Percentiles rank a stretch among this genome's conserved stretches.
Conservation (phyloP, 2,329 filamentous ascomycete genomes). For the Helicocarpus griseus region DNA sequence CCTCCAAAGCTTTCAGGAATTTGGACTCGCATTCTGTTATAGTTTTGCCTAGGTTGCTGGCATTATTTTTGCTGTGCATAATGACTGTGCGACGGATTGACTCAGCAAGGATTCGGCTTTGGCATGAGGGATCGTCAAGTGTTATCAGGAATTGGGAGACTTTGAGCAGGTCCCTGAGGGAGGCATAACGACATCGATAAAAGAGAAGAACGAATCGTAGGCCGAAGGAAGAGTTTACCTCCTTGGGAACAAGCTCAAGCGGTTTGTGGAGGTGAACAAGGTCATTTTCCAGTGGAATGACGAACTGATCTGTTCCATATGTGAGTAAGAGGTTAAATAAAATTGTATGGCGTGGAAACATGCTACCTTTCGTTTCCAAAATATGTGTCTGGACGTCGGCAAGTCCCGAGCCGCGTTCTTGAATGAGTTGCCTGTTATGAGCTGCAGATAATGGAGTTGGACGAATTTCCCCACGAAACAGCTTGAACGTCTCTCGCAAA, state of each 20-base stretch:
- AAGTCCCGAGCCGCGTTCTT: constrained; percentile 14
- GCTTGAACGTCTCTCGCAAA: constrained; percentile 12
- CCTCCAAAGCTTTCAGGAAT: constrained; percentile 15
- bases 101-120: constrained; percentile 13
- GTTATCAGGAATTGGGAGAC: constrained; percentile 11
- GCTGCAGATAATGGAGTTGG: constrained; percentile 17
- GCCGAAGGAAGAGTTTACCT: constrained; percentile 16
- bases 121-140: constrained; percentile 15
- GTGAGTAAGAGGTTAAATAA: neutral
- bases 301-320: constrained; percentile 8
- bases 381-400: constrained; percentile 14
- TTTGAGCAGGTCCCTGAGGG: constrained; percentile 14
- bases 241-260: constrained; percentile 15
- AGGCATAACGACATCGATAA: constrained; percentile 12
- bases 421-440: constrained; percentile 15
- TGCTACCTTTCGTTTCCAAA: constrained; percentile 10
- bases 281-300: constrained; percentile 13
- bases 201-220: constrained; percentile 16
- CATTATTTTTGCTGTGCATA: constrained; percentile 11
- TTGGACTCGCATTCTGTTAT: constrained; percentile 8
- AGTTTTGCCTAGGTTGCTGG: constrained; percentile 8
- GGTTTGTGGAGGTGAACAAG: constrained; percentile 8
- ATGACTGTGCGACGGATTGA: constrained; percentile 10
- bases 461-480: constrained; percentile 13
- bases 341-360: neutral